Evolutionary conservation across 257 asterid genomes (phyloP).

Genomic region (Solanum sitiens): DNA sequence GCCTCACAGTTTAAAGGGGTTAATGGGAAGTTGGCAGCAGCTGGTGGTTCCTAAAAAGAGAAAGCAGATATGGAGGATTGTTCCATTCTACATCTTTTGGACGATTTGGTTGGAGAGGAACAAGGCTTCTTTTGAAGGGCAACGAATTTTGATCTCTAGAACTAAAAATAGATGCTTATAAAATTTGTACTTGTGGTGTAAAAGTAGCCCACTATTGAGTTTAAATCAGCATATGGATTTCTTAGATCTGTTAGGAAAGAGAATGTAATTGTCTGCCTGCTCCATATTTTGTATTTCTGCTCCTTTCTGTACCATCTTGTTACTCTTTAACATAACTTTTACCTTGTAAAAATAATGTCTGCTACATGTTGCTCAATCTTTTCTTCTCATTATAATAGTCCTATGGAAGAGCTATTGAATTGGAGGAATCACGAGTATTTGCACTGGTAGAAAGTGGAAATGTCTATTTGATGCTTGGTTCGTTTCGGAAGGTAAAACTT

Average conservation of each 20-base stretch:
- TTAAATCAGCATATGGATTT: neutral
- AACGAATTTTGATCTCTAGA: neutral
- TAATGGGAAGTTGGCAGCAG: neutral
- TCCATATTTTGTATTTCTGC: neutral
- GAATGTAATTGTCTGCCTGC: neutral
- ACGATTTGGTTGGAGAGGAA: neutral
- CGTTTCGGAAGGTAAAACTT: slow-evolving; percentile 56
- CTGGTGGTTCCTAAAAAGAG: neutral
- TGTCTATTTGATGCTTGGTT: slow-evolving; percentile 75
- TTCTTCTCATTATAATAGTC: slow-evolving; percentile 44
- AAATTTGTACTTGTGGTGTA: neutral
- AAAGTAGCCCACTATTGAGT: neutral
- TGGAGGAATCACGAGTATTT: slow-evolving; percentile 75
- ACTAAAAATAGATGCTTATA: neutral
- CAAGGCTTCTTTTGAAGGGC: neutral
- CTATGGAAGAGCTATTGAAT: slow-evolving; percentile 85
- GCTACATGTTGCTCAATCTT: slow-evolving; percentile 1
- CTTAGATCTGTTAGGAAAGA: neutral
- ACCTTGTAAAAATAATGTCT: neutral
- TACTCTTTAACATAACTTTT: neutral
- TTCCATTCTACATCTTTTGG: neutral
- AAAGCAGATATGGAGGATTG: neutral
- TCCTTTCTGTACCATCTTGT: neutral
- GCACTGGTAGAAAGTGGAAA: slow-evolving; percentile 92
- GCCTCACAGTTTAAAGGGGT: neutral